Percentiles rank a stretch among this genome's conserved stretches.
Evolutionary conservation across 345 rosid species (phyloP).

Genomic region (Noccaea bulbosa): DNA sequence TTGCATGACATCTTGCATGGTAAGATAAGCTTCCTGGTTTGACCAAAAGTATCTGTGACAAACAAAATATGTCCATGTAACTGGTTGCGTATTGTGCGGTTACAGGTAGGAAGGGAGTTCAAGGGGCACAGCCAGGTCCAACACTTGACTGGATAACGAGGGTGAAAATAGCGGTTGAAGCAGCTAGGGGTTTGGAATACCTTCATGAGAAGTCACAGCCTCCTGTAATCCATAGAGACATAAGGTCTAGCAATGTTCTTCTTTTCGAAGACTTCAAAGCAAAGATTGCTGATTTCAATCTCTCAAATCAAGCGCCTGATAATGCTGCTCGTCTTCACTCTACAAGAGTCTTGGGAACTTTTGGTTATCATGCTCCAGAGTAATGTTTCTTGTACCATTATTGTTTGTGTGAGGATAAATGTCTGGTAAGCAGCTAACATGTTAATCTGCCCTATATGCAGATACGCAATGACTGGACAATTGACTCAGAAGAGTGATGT

Average conservation of each 20-base stretch:
- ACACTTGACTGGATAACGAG: constrained; percentile 48
- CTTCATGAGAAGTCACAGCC: constrained; percentile 50
- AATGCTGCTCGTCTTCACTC: constrained; percentile 51
- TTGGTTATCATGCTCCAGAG: constrained; percentile 52
- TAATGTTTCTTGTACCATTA: constrained; percentile 25
- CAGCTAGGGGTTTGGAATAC: constrained; percentile 47
- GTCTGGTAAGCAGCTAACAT: constrained; percentile 4
- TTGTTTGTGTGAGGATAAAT: not conserved
- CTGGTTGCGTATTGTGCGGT: constrained; percentile 24
- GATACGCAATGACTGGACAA: constrained; percentile 51
- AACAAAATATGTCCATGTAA: not conserved
- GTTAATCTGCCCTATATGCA: constrained; percentile 7
- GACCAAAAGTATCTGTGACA: not conserved
- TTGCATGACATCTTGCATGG: constrained; percentile 97
- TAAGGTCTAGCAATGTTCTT: constrained; percentile 48
- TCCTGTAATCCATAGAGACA: constrained; percentile 46
- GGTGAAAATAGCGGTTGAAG: constrained; percentile 48
- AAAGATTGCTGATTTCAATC: constrained; percentile 48
- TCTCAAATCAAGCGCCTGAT: constrained; percentile 48
- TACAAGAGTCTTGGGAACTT: constrained; percentile 47
- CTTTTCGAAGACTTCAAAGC: constrained; percentile 47
- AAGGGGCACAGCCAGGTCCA: constrained; percentile 52
- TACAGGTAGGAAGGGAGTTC: constrained; percentile 48
- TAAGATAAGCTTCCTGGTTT: constrained; percentile 37
- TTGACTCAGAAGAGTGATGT: constrained; percentile 52